Conservation (phyloP, 345 rosid genomes). For the Populus euphratica region DNA sequence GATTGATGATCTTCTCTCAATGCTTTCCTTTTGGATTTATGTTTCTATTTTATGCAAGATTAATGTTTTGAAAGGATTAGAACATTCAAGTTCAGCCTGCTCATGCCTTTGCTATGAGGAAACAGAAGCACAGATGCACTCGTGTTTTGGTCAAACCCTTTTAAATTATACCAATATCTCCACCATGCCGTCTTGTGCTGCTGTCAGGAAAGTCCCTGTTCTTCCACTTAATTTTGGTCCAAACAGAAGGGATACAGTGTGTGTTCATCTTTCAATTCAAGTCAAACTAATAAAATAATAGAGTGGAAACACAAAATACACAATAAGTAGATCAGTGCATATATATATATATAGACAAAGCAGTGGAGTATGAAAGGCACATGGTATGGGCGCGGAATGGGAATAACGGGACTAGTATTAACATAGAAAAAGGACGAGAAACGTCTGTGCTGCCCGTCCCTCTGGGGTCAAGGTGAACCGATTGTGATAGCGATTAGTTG, state of each 20-base stretch:
- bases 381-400: constrained; percentile 15
- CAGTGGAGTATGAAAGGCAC: background rate
- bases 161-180: too few species aligned
- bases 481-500: too few species aligned
- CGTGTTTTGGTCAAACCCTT: background rate
- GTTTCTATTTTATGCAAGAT: too few species aligned
- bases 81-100: background rate
- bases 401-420: background rate
- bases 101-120: background rate
- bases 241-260: background rate
- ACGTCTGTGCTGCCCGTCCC: background rate
- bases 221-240: background rate
- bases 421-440: background rate
- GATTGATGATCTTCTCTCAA: too few species aligned
- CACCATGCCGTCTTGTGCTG: background rate
- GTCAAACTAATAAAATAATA: background rate
- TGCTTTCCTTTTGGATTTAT: too few species aligned
- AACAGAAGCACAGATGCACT: background rate
- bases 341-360: background rate
- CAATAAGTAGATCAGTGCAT: too few species aligned
- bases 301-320: background rate
- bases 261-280: background rate
- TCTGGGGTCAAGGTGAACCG: too few species aligned
- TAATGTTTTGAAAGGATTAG: too few species aligned
- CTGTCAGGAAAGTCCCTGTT: too few species aligned